Base-by-base conservation (phyloP, 2,329 filamentous ascomycete genomes). In the Colletotrichum musicola region DNA sequence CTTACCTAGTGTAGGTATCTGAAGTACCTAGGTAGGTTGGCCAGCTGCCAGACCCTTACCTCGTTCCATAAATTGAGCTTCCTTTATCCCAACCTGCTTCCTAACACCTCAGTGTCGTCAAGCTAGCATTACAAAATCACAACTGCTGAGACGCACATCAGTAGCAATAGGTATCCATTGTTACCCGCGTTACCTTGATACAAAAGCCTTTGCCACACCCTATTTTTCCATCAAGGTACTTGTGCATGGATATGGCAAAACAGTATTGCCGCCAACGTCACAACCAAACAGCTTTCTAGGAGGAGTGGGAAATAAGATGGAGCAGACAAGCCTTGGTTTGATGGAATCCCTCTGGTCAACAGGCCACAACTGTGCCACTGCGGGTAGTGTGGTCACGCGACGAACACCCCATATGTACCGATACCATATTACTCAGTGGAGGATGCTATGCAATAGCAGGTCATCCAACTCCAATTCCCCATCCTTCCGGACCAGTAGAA, bases 321-420 rank as follows among this genome's bases (percentile, higher is more conserved):
- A 47, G 64, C 60, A 40, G 49, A 30, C 47, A 27, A 42, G 25
- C 54, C 54, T 25, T 22, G 20, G 27, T 51, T 30, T 57, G 6
- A 10, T 35, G 30, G 20, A 57, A 22, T 30, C 60, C 20, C 16
- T 22, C 49, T 55, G 61, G 38, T 38, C 47, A 65, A 68, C 62
- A 65, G 55, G 65, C 62, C 62, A 65, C 54, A 59, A 53, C 62
- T 68, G 65, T 68, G 55, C 65, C 55, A 56, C 55, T 65, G 65
- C 54, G 25, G 65, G 35, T 51, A 55, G 55, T 13, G 42, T 35
- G 50, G 65, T 68, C 65, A 68, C 65, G 65, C 65, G 65, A 68
- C 65, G 56, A 68, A 68, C 62, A 59, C 62, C 49, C 64, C 62
- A 61, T 65, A n/a, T n/a, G n/a, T n/a, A 49, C 59, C 40, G 22